A percentile compares a stretch with the other conserved stretches of the same genome.
Conservation (phyloP, 148 eudicot species). For the Rhododendron ferrugineum region DNA sequence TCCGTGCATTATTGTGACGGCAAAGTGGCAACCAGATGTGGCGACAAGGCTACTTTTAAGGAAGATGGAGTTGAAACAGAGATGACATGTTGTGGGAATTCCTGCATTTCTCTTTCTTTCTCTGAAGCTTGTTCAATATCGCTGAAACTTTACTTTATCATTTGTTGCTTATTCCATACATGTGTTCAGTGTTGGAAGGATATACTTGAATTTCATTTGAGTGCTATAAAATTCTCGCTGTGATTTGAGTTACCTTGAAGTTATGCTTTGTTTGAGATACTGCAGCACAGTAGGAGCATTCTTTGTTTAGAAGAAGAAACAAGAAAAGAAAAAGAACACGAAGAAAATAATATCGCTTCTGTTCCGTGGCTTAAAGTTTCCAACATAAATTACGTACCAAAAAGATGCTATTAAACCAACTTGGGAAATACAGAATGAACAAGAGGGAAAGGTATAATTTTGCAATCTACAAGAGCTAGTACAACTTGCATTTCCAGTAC, state of each 20-base stretch:
- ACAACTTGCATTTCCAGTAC: neutral
- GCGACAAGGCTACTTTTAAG: conserved; percentile 77
- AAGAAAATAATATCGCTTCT: neutral
- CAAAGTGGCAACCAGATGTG: conserved; percentile 93
- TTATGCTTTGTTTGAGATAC: neutral
- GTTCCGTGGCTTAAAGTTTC: neutral
- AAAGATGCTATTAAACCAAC: neutral
- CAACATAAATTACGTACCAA: neutral
- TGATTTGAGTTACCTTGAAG: neutral
- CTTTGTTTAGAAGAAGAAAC: neutral
- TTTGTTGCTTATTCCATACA: too few relatives aligned
- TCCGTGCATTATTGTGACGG: conserved; percentile 85
- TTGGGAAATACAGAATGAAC: neutral
- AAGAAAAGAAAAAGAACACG: neutral
- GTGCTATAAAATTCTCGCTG: neutral
- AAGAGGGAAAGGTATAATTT: neutral
- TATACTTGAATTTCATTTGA: neutral
- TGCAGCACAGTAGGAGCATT: neutral
- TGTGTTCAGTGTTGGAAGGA: neutral
- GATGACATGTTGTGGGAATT: too few relatives aligned
- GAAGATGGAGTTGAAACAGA: conserved; percentile 71
- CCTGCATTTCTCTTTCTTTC: too few relatives aligned
- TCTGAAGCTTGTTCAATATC: too few relatives aligned
- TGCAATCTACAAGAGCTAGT: neutral
- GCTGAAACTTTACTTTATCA: too few relatives aligned